Conservation (phyloP, 2,329 filamentous ascomycete genomes). For the Aspergillus sp. region DNA sequence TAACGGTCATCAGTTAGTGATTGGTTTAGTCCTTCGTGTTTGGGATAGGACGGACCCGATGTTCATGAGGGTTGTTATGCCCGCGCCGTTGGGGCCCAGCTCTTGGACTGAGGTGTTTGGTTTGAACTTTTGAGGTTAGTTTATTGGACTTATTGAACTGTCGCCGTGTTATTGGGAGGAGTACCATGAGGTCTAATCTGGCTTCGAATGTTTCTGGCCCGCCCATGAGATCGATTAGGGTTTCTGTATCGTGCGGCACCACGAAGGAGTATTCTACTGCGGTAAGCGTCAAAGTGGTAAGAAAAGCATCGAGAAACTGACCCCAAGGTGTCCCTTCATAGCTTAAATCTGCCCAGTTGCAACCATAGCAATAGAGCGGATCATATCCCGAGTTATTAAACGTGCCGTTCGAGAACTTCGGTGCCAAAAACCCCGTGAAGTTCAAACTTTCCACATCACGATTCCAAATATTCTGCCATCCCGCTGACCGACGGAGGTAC, state of each 20-base stretch:
- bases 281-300: background rate
- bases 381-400: conserved; percentile 49
- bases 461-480: conserved; percentile 74
- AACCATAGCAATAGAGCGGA: conserved; percentile 59
- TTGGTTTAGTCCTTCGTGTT: background rate
- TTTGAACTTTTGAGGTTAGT: conserved; percentile 41
- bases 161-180: background rate
- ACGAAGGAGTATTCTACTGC: conserved; percentile 60
- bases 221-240: conserved; percentile 55
- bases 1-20: background rate
- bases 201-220: conserved; percentile 55
- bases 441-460: conserved; percentile 55
- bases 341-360: conserved; percentile 63
- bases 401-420: conserved; percentile 50
- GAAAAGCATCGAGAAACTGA: conserved; percentile 13
- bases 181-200: conserved; percentile 57
- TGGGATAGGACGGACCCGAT: conserved; percentile 21
- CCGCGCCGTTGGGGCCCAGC: conserved; percentile 32
- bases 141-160: background rate
- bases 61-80: conserved; percentile 59
- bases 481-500: conserved; percentile 64
- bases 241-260: conserved; percentile 63
- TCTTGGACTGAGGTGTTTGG: conserved; percentile 29
- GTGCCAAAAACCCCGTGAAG: conserved; percentile 58
- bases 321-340: conserved; percentile 63